A percentile compares a stretch with the other conserved stretches of the same genome.
Conservation (phyloP, 2,329 filamentous ascomycete species). For the Alternaria atra region DNA sequence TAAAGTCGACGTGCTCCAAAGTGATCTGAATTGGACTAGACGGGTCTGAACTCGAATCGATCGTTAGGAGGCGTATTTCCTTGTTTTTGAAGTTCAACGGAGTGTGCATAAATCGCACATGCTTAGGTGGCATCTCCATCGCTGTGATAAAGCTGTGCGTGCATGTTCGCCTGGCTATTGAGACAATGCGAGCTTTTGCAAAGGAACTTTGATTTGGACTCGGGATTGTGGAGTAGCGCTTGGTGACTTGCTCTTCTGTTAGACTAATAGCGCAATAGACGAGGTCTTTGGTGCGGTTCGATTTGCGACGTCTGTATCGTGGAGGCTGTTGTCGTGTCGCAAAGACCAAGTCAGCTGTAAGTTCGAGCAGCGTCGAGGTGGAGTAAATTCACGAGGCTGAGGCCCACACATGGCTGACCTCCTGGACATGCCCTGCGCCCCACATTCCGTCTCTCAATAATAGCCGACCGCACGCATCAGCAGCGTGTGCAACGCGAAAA, state of each 20-base stretch:
- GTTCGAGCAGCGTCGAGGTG: neutral
- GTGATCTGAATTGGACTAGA: neutral
- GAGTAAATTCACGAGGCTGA: neutral
- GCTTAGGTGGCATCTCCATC: neutral
- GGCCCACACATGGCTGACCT: neutral
- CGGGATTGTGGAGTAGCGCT: neutral
- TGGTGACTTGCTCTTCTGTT: neutral
- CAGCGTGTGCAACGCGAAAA: neutral
- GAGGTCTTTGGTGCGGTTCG: neutral
- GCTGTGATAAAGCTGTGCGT: neutral
- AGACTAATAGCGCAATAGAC: neutral
- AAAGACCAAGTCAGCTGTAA: neutral
- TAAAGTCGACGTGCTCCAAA: neutral
- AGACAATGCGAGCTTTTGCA: neutral
- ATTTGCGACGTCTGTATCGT: neutral
- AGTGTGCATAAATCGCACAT: neutral
- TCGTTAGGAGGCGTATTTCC: neutral
- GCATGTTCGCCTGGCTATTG: neutral
- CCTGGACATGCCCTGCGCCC: neutral
- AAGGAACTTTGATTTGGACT: neutral
- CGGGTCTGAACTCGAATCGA: neutral
- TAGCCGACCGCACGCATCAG: too few relatives aligned
- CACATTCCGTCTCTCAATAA: neutral
- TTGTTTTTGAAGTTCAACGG: neutral
- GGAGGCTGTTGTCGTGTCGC: neutral